A percentile compares a stretch with the other conserved stretches of the same genome.
These are phyloP conservation scores for Aethionema arabicum DNA, from an alignment of 345 rosid species.

Conservation along the genomic window DNA sequence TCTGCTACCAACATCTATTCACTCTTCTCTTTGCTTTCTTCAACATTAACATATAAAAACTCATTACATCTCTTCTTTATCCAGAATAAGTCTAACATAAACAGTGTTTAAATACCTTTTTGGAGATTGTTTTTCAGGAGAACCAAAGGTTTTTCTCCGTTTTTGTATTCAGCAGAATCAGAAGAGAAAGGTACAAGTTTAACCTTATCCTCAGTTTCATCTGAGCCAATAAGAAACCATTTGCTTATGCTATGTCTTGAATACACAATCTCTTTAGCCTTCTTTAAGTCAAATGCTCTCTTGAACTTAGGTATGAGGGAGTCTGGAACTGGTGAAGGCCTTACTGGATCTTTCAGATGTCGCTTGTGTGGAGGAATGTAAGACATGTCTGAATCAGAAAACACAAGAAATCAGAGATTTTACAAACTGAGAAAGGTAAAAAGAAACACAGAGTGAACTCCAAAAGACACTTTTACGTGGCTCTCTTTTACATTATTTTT, in stretches of 20 bases:
- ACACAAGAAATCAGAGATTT: background rate
- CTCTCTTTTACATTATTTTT: background rate
- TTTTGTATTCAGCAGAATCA: conserved; percentile 31
- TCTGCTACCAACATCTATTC: conserved; percentile 51
- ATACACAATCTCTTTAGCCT: conserved; percentile 36
- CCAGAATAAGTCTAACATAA: background rate
- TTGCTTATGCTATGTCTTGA: conserved; percentile 33
- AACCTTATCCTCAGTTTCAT: conserved; percentile 33
- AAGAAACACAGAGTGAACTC: background rate
- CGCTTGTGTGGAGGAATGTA: conserved; percentile 71
- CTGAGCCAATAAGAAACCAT: conserved; percentile 57
- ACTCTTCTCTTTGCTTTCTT: conserved; percentile 26
- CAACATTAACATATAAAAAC: conserved; percentile 12
- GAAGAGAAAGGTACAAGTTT: conserved; percentile 41
- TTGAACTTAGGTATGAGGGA: conserved; percentile 32
- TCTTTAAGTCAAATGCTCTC: conserved; percentile 31
- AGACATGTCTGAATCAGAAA: conserved; percentile 43
- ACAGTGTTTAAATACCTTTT: conserved; percentile 14
- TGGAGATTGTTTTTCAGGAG: conserved; percentile 36
- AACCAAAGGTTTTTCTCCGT: conserved; percentile 38
- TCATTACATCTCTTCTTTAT: background rate
- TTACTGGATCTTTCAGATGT: conserved; percentile 34
- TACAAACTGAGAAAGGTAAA: background rate
- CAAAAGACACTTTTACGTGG: conserved; percentile 23
- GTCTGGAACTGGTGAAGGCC: conserved; percentile 41